Base-by-base conservation (phyloP, 2,329 filamentous ascomycete genomes). In the Clonostachys byssicola region DNA sequence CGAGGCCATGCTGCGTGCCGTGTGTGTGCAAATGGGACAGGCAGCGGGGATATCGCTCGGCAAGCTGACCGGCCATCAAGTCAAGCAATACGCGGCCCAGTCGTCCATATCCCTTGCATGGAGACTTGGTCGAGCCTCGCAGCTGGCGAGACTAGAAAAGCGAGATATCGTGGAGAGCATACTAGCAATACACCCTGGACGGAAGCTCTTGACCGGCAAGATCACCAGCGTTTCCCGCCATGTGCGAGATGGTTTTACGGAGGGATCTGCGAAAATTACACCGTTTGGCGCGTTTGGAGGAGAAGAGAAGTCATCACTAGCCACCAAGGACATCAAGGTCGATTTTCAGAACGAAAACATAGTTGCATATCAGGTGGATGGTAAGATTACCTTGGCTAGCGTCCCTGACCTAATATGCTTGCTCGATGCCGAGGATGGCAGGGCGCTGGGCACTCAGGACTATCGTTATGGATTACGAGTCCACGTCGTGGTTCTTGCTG, bases 71-170 rank as follows among this genome's bases (percentile, higher is more conserved):
- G 23, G 23, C 23, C 8, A 10, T 9, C 23, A 30, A 30, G 23
- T 30, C 23, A 30, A 30, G 9, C 23, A 30, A 30, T 30, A 30
- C 23, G 23, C 23, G 2, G 23, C 23, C 23, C 23, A 30, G 6
- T 30, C 23, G 48, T 78, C 73, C 0, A 57, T 74, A 12, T 77
- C 73, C 0, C 69, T 73, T 48, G 70, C 71, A 1, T 80, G 73
- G 76, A 65, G 73, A 38, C 81, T 85, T 20, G 81, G 81, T 0
- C 71, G 81, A 1, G 78, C 78, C 0, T 53, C 60, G 1, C 54
- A 57, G 14, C 38, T 50, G 6, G 56, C 64, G 20, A 51, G 61
- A 14, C 10, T 12, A n/a, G 34, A 44, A n/a, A 35, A 35, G 12
- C 20, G 33, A 10, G 35, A 20, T n/a, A n/a, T 35, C 4, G 75